Conservation (phyloP, 371 early-diverging fungal genomes). For the Dipsacomyces acuminosporus region DNA sequence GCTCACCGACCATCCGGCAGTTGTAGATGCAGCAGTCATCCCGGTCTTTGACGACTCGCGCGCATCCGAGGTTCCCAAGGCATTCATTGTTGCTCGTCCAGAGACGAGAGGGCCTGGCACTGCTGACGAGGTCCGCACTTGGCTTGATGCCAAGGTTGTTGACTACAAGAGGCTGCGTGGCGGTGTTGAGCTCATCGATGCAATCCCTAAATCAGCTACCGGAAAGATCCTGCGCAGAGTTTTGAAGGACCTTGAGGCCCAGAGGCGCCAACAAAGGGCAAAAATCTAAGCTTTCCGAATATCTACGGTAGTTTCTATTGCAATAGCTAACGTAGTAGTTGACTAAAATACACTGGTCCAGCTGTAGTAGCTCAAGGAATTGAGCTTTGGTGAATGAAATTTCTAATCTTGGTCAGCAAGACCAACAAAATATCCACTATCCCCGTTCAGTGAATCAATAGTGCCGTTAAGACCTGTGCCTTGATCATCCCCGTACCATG, state of each 20-base stretch:
- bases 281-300: too few species aligned
- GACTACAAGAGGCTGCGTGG: conserved; percentile 77
- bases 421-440: too few species aligned
- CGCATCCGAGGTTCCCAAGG: conserved; percentile 80
- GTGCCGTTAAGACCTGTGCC: too few species aligned
- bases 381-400: too few species aligned
- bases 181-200: conserved; percentile 69
- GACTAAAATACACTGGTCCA: too few species aligned
- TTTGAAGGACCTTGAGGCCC: conserved; percentile 27
- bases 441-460: too few species aligned
- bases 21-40: conserved; percentile 76
- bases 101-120: conserved; percentile 45
- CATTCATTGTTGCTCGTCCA: conserved; percentile 59
- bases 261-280: neutral
- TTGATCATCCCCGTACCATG: too few species aligned
- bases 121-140: conserved; percentile 54
- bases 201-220: conserved; percentile 68
- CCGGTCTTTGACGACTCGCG: conserved; percentile 59
- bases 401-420: too few species aligned
- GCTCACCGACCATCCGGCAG: conserved; percentile 62
- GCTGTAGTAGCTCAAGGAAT: too few species aligned
- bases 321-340: too few species aligned
- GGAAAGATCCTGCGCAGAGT: conserved; percentile 48
- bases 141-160: conserved; percentile 62
- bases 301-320: too few species aligned